Evolutionary conservation across 495 filamentous ascomycete genomes (phyloP).

Genomic region (Pyronema omphalodes): DNA sequence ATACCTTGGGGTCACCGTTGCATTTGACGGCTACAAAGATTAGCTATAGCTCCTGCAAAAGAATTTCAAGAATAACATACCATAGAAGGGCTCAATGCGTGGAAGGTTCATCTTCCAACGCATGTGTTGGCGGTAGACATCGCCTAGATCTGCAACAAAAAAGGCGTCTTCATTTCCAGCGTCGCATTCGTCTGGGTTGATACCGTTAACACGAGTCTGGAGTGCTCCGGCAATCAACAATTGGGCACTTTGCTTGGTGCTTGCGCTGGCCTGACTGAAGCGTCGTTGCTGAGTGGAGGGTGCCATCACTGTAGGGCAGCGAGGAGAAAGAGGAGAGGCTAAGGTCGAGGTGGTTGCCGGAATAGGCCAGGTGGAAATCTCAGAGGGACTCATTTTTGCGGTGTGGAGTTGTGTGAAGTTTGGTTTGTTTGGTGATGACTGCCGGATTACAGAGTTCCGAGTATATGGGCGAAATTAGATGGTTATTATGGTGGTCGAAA

Average conservation of each 20-base stretch:
- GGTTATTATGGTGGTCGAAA: conserved; percentile 24
- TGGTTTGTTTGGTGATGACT: background rate
- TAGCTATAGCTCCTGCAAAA: background rate
- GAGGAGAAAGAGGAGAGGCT: conserved; percentile 15
- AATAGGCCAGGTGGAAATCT: conserved; percentile 17
- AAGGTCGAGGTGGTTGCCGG: conserved; percentile 14
- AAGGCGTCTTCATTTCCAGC: conserved; percentile 91
- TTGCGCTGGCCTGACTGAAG: conserved; percentile 14
- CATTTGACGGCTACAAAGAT: conserved; percentile 73
- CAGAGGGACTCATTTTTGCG: conserved; percentile 22
- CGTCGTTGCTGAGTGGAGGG: conserved; percentile 15
- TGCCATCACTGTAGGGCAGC: conserved; percentile 21
- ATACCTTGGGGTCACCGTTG: conserved; percentile 79
- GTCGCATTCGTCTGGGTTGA: conserved; percentile 71
- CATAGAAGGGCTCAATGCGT: conserved; percentile 91
- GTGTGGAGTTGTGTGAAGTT: background rate
- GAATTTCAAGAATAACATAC: conserved; percentile 33
- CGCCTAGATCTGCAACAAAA: conserved; percentile 94
- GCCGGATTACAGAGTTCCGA: background rate
- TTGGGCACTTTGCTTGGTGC: conserved; percentile 12
- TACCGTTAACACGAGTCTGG: conserved; percentile 56
- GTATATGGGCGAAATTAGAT: background rate
- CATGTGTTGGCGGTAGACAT: conserved; percentile 95
- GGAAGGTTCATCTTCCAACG: conserved; percentile 91
- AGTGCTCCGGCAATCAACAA: conserved; percentile 58